A percentile compares a stretch with the other conserved stretches of the same genome.
Conservation (phyloP, 495 filamentous ascomycete genomes). For the Achaetomiella virescens region DNA sequence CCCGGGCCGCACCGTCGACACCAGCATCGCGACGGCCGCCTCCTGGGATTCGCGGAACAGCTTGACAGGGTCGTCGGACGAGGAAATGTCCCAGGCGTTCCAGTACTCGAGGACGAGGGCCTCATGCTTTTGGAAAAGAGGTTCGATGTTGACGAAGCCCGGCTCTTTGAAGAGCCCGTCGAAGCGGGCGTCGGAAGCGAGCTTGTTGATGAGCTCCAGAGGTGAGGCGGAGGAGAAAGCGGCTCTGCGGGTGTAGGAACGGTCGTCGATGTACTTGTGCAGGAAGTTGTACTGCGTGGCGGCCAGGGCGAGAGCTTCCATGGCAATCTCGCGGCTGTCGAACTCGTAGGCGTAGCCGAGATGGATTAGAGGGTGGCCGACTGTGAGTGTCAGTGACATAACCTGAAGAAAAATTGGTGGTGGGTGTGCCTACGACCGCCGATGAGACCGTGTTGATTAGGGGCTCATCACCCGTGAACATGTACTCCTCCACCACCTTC, state of each 20-base stretch:
- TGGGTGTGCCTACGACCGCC: slow-evolving; percentile 57
- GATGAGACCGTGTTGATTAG: slow-evolving; percentile 71
- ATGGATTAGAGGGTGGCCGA: slow-evolving; percentile 84
- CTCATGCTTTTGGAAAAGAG: slow-evolving; percentile 63
- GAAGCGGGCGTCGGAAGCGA: slow-evolving; percentile 49
- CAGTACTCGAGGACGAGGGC: slow-evolving; percentile 72
- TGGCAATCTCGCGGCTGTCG: slow-evolving; percentile 68
- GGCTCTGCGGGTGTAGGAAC: slow-evolving; percentile 54
- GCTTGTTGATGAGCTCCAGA: slow-evolving; percentile 59
- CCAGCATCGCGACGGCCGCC: slow-evolving; percentile 65
- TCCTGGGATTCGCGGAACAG: slow-evolving; percentile 75
- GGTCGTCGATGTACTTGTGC: slow-evolving; percentile 74
- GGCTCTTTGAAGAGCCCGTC: slow-evolving; percentile 53
- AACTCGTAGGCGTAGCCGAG: slow-evolving; percentile 84
- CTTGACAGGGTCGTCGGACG: slow-evolving; percentile 44
- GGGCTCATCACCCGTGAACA: slow-evolving; percentile 70
- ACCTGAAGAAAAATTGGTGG: neutral
- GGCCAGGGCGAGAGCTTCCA: slow-evolving; percentile 71
- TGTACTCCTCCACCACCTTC: slow-evolving; percentile 62
- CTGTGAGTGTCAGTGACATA: slow-evolving; percentile 37
- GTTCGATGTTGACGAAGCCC: slow-evolving; percentile 57
- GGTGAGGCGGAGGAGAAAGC: slow-evolving; percentile 49
- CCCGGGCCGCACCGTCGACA: slow-evolving; percentile 52
- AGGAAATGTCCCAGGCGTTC: slow-evolving; percentile 68
- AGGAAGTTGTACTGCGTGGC: slow-evolving; percentile 65